These are phyloP conservation scores for Saccharomycopsis sp. DNA, from an alignment of 805 yeast genomes.

Conservation along the genomic window DNA sequence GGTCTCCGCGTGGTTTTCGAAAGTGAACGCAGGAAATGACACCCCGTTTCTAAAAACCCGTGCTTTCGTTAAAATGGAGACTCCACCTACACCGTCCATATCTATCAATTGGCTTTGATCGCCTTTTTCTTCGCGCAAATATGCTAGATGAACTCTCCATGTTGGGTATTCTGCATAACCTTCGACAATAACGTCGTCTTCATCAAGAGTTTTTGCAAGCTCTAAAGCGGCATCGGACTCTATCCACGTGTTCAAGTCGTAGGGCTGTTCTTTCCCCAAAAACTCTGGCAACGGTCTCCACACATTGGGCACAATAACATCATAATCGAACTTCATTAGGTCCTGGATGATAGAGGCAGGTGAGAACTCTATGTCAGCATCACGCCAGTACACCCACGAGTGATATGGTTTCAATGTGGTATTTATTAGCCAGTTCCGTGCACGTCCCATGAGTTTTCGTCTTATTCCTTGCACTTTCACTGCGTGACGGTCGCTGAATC, in stretches of 20 bases:
- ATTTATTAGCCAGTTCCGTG: slow-evolving; percentile 76
- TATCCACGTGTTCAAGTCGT: slow-evolving; percentile 94
- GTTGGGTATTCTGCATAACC: slow-evolving; percentile 86
- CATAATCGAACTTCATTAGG: slow-evolving; percentile 63
- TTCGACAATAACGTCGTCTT: slow-evolving; percentile 83
- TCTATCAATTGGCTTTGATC: slow-evolving; percentile 57
- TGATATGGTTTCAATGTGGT: slow-evolving; percentile 74
- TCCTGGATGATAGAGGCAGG: slow-evolving; percentile 71
- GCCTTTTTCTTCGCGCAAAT: slow-evolving; percentile 56
- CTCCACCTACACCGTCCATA: slow-evolving; percentile 85
- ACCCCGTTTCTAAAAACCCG: slow-evolving; percentile 69
- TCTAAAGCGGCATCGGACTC: slow-evolving; percentile 75
- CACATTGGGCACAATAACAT: slow-evolving; percentile 78
- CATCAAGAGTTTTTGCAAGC: slow-evolving; percentile 55
- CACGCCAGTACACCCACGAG: slow-evolving; percentile 91
- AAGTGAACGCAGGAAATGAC: slow-evolving; percentile 81
- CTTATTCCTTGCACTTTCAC: slow-evolving; percentile 82
- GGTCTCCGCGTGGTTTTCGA: slow-evolving; percentile 80
- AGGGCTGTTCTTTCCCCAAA: slow-evolving; percentile 86
- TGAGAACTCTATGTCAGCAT: slow-evolving; percentile 76
- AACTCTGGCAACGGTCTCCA: slow-evolving; percentile 97
- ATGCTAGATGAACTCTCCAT: slow-evolving; percentile 77
- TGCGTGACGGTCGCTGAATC: slow-evolving; percentile 76
- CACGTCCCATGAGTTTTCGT: slow-evolving; percentile 79
- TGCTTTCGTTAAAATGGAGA: slow-evolving; percentile 70